phyloP scores from a whole-genome alignment of 2,329 filamentous ascomycete genomes.

The Stagonosporopsis cucurbitacearum region DNA sequence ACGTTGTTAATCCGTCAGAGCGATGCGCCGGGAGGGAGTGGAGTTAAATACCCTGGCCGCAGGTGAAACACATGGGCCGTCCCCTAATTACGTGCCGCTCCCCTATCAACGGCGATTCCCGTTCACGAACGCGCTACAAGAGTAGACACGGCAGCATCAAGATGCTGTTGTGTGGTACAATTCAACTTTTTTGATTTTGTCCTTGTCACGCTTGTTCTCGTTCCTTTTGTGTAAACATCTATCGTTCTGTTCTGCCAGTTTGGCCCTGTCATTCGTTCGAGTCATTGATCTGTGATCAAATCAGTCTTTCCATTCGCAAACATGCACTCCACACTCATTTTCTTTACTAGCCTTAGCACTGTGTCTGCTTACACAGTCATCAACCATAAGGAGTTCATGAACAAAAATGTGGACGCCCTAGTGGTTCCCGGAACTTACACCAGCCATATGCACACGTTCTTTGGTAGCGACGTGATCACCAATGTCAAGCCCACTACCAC shows the following conservation, averaged over 20 bases:
- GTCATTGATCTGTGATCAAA: constrained; percentile 2
- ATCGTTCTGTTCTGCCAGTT: neutral
- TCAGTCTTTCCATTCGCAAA: constrained; percentile 10
- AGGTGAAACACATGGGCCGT: neutral
- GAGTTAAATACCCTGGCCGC: neutral
- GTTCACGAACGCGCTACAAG: neutral
- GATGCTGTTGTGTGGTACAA: neutral
- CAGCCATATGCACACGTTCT: constrained; percentile 50
- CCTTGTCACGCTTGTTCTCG: neutral
- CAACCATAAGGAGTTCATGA: constrained; percentile 39
- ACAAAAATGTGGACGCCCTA: constrained; percentile 50
- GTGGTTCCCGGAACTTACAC: constrained; percentile 45
- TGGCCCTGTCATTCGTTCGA: neutral
- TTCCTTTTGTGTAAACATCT: neutral
- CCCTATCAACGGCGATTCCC: neutral
- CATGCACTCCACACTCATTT: constrained; percentile 8
- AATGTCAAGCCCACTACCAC: constrained; percentile 37
- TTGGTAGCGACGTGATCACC: constrained; percentile 47
- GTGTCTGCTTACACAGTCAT: constrained; percentile 20
- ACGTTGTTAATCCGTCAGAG: neutral
- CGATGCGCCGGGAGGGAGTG: neutral
- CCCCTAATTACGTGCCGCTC: neutral
- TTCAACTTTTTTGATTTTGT: neutral
- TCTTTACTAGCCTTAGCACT: constrained; percentile 8
- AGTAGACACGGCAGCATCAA: neutral